Conservation (phyloP, 1,284 basidiomycete species). For the Cutaneotrichosporon cutaneum region DNA sequence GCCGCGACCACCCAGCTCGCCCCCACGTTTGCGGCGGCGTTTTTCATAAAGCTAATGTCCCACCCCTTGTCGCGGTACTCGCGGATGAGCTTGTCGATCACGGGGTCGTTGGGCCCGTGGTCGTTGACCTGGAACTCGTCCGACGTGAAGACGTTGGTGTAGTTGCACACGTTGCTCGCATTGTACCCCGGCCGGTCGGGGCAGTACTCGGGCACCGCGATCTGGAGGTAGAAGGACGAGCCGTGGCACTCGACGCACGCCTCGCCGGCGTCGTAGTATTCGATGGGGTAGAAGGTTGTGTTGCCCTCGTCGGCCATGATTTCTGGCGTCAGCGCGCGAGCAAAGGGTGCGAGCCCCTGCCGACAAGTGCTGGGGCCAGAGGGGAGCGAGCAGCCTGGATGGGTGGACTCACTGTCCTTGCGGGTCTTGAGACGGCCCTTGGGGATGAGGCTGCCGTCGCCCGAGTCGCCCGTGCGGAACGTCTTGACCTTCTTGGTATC, state of each 20-base stretch:
- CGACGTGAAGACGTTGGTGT: constrained; percentile 8
- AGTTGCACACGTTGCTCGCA: constrained; percentile 7
- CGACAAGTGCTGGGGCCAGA: too few species aligned
- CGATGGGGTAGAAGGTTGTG: constrained; percentile 7
- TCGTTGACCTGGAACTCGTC: constrained; percentile 7
- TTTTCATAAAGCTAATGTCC: constrained; percentile 5
- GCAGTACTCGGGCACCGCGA: constrained; percentile 10
- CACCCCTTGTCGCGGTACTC: neutral
- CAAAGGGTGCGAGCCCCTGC: too few species aligned
- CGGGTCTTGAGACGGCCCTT: neutral
- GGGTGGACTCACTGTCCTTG: constrained; percentile 5
- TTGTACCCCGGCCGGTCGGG: constrained; percentile 6
- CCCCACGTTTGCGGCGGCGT: neutral
- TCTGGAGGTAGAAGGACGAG: neutral
- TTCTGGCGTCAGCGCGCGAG: constrained; percentile 5
- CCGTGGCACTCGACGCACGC: constrained; percentile 1
- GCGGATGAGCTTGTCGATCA: neutral
- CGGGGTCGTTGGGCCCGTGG: neutral
- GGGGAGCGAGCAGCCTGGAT: neutral
- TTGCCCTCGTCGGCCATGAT: neutral
- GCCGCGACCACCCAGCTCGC: neutral
- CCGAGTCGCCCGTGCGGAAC: neutral
- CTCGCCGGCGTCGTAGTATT: constrained; percentile 5
- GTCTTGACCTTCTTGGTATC: neutral
- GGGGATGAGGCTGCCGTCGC: neutral